Evolutionary conservation across 139 green algal species (phyloP).

Genomic region (Auxenochlorella pyrenoidosa): DNA sequence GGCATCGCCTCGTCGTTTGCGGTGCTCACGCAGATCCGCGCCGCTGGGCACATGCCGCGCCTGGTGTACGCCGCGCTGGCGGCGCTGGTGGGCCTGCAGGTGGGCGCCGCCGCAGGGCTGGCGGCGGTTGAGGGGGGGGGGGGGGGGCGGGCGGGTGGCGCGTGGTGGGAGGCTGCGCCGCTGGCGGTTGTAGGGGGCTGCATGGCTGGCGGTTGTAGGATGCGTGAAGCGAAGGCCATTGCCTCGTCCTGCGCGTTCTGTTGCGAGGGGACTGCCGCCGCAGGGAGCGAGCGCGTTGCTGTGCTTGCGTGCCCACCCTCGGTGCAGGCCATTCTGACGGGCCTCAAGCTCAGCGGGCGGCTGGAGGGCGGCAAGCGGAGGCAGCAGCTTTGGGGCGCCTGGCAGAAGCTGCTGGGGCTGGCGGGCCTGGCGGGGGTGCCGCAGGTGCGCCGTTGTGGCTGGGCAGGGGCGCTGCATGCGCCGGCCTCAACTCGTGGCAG

Average conservation of each 20-base stretch:
- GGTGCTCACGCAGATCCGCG: conserved; percentile 67
- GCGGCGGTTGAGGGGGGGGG: no score
- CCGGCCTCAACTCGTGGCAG: neutral
- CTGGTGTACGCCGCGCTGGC: conserved; percentile 19
- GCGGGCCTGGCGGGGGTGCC: conserved; percentile 71
- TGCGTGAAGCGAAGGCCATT: no score
- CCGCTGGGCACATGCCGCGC: conserved; percentile 46
- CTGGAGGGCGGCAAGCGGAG: conserved; percentile 33
- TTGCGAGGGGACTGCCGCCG: no score
- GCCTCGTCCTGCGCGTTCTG: no score
- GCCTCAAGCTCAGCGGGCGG: conserved; percentile 35
- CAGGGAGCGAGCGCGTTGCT: no score
- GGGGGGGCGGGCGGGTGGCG: neutral
- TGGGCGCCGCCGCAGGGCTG: neutral
- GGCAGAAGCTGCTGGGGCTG: conserved; percentile 65
- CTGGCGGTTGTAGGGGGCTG: no score
- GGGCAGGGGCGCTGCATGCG: neutral
- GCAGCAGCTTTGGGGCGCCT: conserved; percentile 56
- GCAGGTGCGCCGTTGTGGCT: conserved; percentile 54
- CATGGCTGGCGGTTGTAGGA: no score
- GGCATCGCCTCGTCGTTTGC: conserved; percentile 77
- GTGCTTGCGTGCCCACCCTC: no score
- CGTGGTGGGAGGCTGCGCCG: no score
- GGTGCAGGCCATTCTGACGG: conserved; percentile 26
- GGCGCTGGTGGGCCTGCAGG: conserved; percentile 15